These are phyloP conservation scores for Verticillium nubilum DNA, from an alignment of 2,329 filamentous ascomycete species.

Conservation along the genomic window DNA sequence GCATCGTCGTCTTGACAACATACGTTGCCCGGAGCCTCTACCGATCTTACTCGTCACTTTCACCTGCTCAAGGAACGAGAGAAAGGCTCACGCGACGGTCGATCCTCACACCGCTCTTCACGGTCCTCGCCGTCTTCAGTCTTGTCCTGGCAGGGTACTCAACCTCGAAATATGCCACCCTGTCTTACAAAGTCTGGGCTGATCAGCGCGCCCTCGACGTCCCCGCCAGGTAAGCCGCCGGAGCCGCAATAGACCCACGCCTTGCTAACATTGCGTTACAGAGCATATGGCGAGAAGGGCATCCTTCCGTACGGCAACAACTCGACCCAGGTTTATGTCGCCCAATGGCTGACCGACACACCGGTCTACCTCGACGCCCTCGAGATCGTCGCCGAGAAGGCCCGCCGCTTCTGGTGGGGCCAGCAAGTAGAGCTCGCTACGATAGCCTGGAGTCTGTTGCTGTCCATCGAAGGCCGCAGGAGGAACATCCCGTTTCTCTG, in stretches of 20 bases:
- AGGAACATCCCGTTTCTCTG: conserved; percentile 49
- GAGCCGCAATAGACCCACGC: neutral
- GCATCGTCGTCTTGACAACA: conserved; percentile 12
- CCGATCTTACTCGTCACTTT: conserved; percentile 18
- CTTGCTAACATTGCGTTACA: conserved; percentile 2
- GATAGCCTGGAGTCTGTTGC: conserved; percentile 49
- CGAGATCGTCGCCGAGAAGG: conserved; percentile 47
- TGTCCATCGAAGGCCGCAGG: conserved; percentile 54
- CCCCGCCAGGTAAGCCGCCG: conserved; percentile 25
- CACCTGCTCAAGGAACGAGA: conserved; percentile 29
- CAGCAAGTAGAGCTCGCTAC: conserved; percentile 53
- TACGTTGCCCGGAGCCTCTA: conserved; percentile 17
- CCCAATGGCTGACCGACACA: conserved; percentile 48
- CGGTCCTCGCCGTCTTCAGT: conserved; percentile 37
- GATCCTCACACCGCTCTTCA: conserved; percentile 29
- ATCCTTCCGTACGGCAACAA: conserved; percentile 25
- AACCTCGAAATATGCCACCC: conserved; percentile 32
- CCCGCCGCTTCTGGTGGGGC: conserved; percentile 56
- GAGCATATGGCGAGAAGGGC: conserved; percentile 25
- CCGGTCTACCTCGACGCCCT: conserved; percentile 46
- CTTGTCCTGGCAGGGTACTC: conserved; percentile 37
- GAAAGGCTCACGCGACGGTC: conserved; percentile 20
- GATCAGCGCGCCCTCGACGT: conserved; percentile 28
- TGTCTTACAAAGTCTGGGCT: conserved; percentile 48
- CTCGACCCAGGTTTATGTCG: conserved; percentile 27